Conservation (phyloP, 306 rosid genomes). For the Neltuma alba region DNA sequence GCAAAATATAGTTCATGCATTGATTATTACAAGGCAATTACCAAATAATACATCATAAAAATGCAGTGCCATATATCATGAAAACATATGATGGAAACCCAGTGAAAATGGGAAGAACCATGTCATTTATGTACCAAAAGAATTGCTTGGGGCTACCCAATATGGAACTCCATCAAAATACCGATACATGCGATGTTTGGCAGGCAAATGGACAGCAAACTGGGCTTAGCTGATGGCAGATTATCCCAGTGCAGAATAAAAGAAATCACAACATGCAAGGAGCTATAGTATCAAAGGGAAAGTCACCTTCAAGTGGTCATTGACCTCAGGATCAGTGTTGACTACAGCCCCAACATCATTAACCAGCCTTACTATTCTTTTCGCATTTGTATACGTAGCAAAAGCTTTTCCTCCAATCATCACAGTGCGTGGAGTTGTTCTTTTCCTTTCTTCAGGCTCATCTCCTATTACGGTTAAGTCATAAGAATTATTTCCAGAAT, state of each 20-base stretch:
- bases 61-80: not conserved
- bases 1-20: not conserved
- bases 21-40: not conserved
- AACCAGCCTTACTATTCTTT: conserved; percentile 86
- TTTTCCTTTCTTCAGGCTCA: conserved; percentile 85
- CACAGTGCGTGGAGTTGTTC: conserved; percentile 82
- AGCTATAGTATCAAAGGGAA: not conserved
- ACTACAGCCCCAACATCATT: conserved; percentile 88
- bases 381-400: conserved; percentile 97
- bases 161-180: not conserved
- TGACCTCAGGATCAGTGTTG: conserved; percentile 92
- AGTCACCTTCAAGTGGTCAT: conserved; percentile 82
- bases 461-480: conserved; percentile 61
- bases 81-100: not conserved
- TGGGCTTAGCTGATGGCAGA: not conserved
- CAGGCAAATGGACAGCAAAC: not conserved
- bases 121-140: not conserved
- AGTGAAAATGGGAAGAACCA: not conserved
- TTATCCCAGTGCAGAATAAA: not conserved
- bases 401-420: conserved; percentile 99
- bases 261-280: not conserved
- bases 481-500: conserved; percentile 19
- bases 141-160: not conserved
- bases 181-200: not conserved
- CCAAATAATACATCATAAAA: not conserved